phyloP scores from a whole-genome alignment of 2,329 filamentous ascomycete species.

The Aspergillus japonicus region DNA sequence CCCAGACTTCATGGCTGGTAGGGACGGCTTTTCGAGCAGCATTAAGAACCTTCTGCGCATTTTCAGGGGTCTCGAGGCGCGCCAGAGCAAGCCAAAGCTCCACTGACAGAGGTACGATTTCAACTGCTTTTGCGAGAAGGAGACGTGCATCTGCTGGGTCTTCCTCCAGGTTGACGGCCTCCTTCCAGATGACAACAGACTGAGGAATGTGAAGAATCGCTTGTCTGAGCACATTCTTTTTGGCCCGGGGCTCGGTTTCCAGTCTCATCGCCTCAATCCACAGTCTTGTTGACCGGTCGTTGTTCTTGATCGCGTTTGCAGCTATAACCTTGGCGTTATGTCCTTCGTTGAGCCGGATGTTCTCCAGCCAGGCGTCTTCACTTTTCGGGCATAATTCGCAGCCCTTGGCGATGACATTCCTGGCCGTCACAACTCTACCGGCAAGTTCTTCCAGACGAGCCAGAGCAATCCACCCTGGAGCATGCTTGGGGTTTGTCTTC shows the following conservation, averaged over 20 bases:
- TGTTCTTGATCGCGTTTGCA: conserved; percentile 87
- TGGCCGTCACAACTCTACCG: conserved; percentile 84
- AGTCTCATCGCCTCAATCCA: conserved; percentile 97
- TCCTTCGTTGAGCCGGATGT: conserved; percentile 86
- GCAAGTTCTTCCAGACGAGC: conserved; percentile 89
- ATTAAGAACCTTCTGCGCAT: conserved; percentile 93
- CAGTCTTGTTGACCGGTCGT: conserved; percentile 79
- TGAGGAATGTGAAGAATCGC: conserved; percentile 91
- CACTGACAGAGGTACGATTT: conserved; percentile 89
- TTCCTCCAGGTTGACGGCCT: conserved; percentile 92
- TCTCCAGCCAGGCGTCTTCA: conserved; percentile 94
- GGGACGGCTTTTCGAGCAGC: conserved; percentile 91
- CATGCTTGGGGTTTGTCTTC: conserved; percentile 93
- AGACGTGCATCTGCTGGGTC: conserved; percentile 83
- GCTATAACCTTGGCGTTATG: conserved; percentile 96
- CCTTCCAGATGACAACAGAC: conserved; percentile 97
- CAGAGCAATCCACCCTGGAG: conserved; percentile 92
- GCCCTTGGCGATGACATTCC: conserved; percentile 82
- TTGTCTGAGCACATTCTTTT: conserved; percentile 88
- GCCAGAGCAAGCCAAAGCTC: conserved; percentile 95
- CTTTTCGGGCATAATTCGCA: conserved; percentile 90
- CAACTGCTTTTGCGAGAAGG: conserved; percentile 88
- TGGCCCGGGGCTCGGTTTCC: conserved; percentile 76
- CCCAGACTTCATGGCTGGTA: conserved; percentile 93
- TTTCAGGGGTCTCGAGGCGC: conserved; percentile 81